phyloP scores from a whole-genome alignment of 225 moss, liverwort and hornwort species.

The Rhytidiadelphus loreus region DNA sequence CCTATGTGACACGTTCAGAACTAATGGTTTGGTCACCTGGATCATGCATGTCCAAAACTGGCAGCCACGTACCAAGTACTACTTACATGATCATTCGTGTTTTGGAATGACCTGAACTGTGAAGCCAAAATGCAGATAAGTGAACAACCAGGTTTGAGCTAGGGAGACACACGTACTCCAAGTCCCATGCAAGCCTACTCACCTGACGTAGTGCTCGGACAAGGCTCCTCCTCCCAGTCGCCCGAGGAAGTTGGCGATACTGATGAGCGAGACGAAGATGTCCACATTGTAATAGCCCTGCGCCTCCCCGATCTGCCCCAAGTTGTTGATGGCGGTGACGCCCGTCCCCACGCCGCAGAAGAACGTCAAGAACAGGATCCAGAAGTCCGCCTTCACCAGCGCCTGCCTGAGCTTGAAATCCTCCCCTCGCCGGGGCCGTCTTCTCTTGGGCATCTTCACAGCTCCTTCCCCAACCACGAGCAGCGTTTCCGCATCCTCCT shows the following conservation, averaged over 20 bases:
- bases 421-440: slow-evolving; percentile 66
- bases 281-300: slow-evolving; percentile 71
- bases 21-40: neutral
- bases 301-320: slow-evolving; percentile 90
- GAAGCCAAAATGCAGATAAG: neutral
- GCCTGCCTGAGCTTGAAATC: slow-evolving; percentile 80
- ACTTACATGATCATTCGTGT: neutral
- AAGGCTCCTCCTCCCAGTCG: slow-evolving; percentile 72
- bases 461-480: slow-evolving; percentile 76
- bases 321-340: slow-evolving; percentile 67
- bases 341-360: slow-evolving; percentile 86
- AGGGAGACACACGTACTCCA: neutral
- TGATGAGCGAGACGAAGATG: slow-evolving; percentile 74
- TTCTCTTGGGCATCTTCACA: slow-evolving; percentile 39
- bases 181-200: neutral
- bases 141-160: neutral
- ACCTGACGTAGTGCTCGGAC: slow-evolving; percentile 80
- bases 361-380: slow-evolving; percentile 71
- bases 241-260: slow-evolving; percentile 79
- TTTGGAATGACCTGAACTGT: neutral
- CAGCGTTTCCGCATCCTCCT: slow-evolving; percentile 54
- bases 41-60: neutral
- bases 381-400: slow-evolving; percentile 86
- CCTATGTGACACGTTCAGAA: neutral
- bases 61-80: neutral